Evolutionary conservation across 257 asterid genomes (phyloP).

Genomic region (Henckelia pumila): DNA sequence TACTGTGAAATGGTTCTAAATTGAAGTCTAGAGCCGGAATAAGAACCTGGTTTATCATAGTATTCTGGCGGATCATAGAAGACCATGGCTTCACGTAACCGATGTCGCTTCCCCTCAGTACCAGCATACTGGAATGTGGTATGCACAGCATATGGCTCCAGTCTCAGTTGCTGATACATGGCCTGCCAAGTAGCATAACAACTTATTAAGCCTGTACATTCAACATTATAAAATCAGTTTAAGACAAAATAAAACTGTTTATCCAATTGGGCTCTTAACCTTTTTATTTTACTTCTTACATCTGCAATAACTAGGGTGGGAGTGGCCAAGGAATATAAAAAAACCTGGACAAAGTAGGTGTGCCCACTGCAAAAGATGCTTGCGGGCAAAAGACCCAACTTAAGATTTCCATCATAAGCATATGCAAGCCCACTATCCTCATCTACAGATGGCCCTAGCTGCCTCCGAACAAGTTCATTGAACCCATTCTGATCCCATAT

Average conservation of each 20-base stretch:
- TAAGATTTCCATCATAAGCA: slow-evolving; percentile 96
- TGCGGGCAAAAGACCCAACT: slow-evolving; percentile 92
- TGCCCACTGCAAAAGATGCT: slow-evolving; percentile 99
- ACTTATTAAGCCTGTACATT: slow-evolving; percentile 18
- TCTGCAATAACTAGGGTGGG: not conserved
- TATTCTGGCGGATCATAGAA: slow-evolving; percentile 90
- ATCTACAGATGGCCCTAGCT: slow-evolving; percentile 93
- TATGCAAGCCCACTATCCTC: slow-evolving; percentile 93
- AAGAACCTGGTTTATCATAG: slow-evolving; percentile 77
- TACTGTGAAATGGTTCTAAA: not conserved
- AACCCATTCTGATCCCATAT: slow-evolving; percentile 99
- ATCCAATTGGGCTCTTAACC: slow-evolving; percentile 3
- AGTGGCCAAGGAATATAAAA: not conserved
- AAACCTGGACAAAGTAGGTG: slow-evolving; percentile 95
- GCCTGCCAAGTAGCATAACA: slow-evolving; percentile 49
- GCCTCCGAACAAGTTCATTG: slow-evolving; percentile 75
- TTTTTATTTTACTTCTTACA: slow-evolving; percentile 10
- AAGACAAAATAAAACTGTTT: not conserved
- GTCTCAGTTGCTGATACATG: slow-evolving; percentile 74
- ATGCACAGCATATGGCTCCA: slow-evolving; percentile 94
- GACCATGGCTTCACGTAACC: slow-evolving; percentile 92
- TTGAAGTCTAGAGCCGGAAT: slow-evolving; percentile 9
- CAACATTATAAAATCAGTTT: slow-evolving; percentile 15
- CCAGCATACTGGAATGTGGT: slow-evolving; percentile 98
- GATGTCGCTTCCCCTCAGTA: slow-evolving; percentile 95